Evolutionary conservation across 2,329 filamentous ascomycete species (phyloP).

Genomic region (Alternaria solani): DNA sequence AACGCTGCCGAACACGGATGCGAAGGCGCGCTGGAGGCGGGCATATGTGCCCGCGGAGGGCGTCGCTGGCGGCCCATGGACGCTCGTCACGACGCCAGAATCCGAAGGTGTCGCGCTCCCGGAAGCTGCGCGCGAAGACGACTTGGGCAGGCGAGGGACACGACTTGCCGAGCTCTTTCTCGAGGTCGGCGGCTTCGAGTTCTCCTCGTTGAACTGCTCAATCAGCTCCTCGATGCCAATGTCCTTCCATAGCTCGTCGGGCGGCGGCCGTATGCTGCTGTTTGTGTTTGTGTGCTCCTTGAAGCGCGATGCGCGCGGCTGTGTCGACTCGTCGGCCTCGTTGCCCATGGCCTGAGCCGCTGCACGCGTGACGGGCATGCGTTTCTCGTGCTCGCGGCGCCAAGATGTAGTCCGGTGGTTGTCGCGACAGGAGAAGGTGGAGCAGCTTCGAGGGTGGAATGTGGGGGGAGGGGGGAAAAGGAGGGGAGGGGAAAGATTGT

Average conservation of each 20-base stretch:
- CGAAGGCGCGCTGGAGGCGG: constrained; percentile 39
- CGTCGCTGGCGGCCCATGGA: constrained; percentile 12
- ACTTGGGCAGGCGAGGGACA: neutral
- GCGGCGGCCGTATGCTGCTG: constrained; percentile 40
- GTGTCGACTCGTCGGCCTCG: constrained; percentile 29
- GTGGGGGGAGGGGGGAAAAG: neutral
- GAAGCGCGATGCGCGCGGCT: constrained; percentile 38
- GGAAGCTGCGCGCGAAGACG: constrained; percentile 3
- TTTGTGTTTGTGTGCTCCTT: constrained; percentile 43
- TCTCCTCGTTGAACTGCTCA: constrained; percentile 37
- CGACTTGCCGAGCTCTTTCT: constrained; percentile 13
- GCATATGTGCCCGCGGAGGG: constrained; percentile 35
- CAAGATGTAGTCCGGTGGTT: neutral
- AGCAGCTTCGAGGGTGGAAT: neutral
- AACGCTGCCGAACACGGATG: constrained; percentile 34
- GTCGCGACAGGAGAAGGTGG: neutral
- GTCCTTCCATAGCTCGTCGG: constrained; percentile 41
- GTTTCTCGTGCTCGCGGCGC: constrained; percentile 3
- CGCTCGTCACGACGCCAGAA: constrained; percentile 7
- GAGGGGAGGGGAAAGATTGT: neutral
- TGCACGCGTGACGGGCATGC: constrained; percentile 14
- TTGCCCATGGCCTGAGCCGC: constrained; percentile 24
- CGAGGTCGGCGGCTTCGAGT: constrained; percentile 23
- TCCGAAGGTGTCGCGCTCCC: constrained; percentile 9
- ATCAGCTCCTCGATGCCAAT: constrained; percentile 35